These are phyloP conservation scores for Saposhnikovia divaricata DNA, from an alignment of 129 eudicot genomes.

Conservation along the genomic window DNA sequence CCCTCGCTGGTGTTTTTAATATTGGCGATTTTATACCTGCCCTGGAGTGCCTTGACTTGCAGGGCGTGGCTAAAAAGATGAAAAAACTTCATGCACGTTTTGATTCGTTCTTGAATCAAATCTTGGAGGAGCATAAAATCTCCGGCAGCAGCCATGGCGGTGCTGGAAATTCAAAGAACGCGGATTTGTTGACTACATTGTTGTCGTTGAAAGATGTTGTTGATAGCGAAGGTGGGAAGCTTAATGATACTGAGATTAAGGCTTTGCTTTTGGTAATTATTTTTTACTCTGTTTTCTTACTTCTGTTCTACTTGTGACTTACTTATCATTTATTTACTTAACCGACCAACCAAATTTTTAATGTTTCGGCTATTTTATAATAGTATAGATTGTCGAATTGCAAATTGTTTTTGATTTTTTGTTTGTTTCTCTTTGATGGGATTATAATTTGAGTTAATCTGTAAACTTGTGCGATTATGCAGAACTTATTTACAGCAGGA, in stretches of 20 bases:
- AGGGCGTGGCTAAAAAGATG: slow-evolving; percentile 59
- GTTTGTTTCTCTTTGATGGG: background rate
- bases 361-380: no score
- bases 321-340: no score
- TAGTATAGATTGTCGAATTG: no score
- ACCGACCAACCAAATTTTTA: no score
- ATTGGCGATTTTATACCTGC: slow-evolving; percentile 77
- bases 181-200: slow-evolving; percentile 48
- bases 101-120: slow-evolving; percentile 47
- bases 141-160: background rate
- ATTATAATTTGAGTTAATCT: background rate
- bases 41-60: slow-evolving; percentile 62
- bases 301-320: no score
- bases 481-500: slow-evolving; percentile 82
- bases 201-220: slow-evolving; percentile 47
- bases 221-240: slow-evolving; percentile 45
- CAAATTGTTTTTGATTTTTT: background rate
- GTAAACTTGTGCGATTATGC: background rate
- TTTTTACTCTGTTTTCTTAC: background rate
- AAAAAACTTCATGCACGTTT: slow-evolving; percentile 69
- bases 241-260: slow-evolving; percentile 66
- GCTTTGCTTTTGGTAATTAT: slow-evolving; percentile 64
- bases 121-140: slow-evolving; percentile 54
- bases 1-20: slow-evolving; percentile 74
- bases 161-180: background rate